Evolutionary conservation across 148 eudicot genomes (phyloP), one percentile per base, ranked within the genome.

Genomic region (Rhododendron williamsianum): DNA sequence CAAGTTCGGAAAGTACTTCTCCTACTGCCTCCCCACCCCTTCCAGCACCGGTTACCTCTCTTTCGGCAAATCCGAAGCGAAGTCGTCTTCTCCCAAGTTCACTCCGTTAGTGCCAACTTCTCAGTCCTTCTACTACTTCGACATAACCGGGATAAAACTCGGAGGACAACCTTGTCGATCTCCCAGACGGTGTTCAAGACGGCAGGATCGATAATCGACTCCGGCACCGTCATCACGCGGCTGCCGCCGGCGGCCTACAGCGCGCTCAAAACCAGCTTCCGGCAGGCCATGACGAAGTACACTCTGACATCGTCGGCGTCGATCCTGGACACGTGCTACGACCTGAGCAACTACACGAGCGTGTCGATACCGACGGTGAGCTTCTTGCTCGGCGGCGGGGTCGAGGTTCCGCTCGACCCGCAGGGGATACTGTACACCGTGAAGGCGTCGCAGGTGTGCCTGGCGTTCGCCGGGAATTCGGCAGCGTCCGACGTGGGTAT

Each of bases 51-150:
- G 81, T 1, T 3, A n/a, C 58, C 56, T 78, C 49, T 10, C 81
- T 0, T 78, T 78, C 35, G 81, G 81, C 1, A 78, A 78, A 25
- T 51, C 4, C 13, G 12, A 5, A n/a, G 1, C 13, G 0, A 0
- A 56, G 4, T 45, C 52, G 8, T 4, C 63, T 79, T 38, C 23
- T 1, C 56, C 86, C 4, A 80, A 85, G 46, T 93, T 89, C 91
- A 95, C 96, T 2, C 90, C 93, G 25, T 83, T 90, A 6, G 4
- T n/a, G 0, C 48, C 15, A 0, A n/a, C 23, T 0, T 46, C 81
- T 0, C 81, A 78, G 13, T 41, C 49, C 12, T 78, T 78, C 7
- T 78, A 78, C 56, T 78, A 18, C 81, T 1, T 78, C 52, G 52
- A n/a, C 33, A 78, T 78, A 3, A 78, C 6, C 2, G 81, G 51